Percentiles rank a stretch among this genome's conserved stretches.
Conservation (phyloP, 352 stramenopile genomes). For the Pythium vanterpoolii region DNA sequence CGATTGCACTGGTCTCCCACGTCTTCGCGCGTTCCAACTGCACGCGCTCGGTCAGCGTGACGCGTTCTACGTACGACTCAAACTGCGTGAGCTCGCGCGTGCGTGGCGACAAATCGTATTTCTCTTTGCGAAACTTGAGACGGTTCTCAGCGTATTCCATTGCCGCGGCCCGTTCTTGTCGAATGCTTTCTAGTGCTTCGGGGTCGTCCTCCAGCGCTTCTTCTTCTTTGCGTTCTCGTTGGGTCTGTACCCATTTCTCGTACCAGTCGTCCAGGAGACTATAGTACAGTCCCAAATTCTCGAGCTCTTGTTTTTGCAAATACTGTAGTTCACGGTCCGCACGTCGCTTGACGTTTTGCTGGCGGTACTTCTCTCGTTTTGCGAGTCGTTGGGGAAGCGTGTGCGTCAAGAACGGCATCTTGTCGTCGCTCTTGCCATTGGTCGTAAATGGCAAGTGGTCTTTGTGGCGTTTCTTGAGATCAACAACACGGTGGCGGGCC, state of each 20-base stretch:
- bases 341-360: constrained; percentile 39
- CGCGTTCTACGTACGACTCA: constrained; percentile 49
- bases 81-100: constrained; percentile 40
- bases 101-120: constrained; percentile 46
- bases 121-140: constrained; percentile 49
- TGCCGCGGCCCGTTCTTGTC: constrained; percentile 37
- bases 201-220: constrained; percentile 23
- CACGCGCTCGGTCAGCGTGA: constrained; percentile 47
- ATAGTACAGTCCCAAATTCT: constrained; percentile 61
- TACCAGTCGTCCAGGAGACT: constrained; percentile 59
- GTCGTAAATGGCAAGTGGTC: constrained; percentile 55
- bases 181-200: constrained; percentile 21
- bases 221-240: constrained; percentile 35
- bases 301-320: constrained; percentile 36
- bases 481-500: constrained; percentile 49
- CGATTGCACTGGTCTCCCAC: constrained; percentile 20
- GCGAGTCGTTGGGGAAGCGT: constrained; percentile 33
- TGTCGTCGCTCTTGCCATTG: constrained; percentile 57
- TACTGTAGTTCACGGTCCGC: constrained; percentile 38
- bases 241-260: constrained; percentile 48
- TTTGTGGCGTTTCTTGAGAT: constrained; percentile 31
- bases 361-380: constrained; percentile 33
- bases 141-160: constrained; percentile 38
- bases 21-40: constrained; percentile 35
- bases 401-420: constrained; percentile 53